Evolutionary conservation across 441 rosid species (phyloP), one percentile per base, ranked within the genome.

Genomic region (Hura crepitans): DNA sequence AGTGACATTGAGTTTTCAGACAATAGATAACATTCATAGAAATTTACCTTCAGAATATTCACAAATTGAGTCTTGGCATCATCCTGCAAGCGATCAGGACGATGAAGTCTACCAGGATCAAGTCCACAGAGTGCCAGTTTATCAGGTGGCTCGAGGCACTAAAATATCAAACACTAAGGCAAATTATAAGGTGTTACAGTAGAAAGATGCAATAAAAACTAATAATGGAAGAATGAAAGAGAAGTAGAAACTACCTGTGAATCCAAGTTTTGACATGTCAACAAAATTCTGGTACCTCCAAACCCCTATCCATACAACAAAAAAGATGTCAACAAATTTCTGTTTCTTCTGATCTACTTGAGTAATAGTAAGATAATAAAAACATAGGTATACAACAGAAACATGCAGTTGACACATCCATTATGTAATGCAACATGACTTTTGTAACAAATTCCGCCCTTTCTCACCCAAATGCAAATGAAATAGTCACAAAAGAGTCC

Each of bases 31-130:
- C n/a, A 59, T 47, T 61, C 17, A 62, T 35, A 62, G 23, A 55
- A 68, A 30, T 22, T 75, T 77, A 87, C 97, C 95, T 91, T 91
- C 72, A 91, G 76, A 62, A 87, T 72, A 77, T 91, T 91, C 68
- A 83, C 83, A 47, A 85, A 79, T 61, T 83, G 80, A 39, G 83
- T 70, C 72, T 84, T 83, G 30, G 73, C 64, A 75, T 83, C 77
- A 80, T 91, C 97, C 78, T 91, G 93, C 71, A 91, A 79, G 75
- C 97, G 97, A 80, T 89, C 97, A 76, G 78, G 80, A 64, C 97
- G 91, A 54, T 89, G 83, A 77, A 91, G 93, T 71, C 79, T 77
- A 74, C 62, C 75, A 78, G 95, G 86, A 84, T 89, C 91, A 72
- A 91, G 90, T 72, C 97, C 97, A 76, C 95, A 89, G 58, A 89